Percentiles rank a stretch among this genome's conserved stretches.
Conservation (phyloP, 768 basidiomycete genomes). For the Pisolithus marmoratus region DNA sequence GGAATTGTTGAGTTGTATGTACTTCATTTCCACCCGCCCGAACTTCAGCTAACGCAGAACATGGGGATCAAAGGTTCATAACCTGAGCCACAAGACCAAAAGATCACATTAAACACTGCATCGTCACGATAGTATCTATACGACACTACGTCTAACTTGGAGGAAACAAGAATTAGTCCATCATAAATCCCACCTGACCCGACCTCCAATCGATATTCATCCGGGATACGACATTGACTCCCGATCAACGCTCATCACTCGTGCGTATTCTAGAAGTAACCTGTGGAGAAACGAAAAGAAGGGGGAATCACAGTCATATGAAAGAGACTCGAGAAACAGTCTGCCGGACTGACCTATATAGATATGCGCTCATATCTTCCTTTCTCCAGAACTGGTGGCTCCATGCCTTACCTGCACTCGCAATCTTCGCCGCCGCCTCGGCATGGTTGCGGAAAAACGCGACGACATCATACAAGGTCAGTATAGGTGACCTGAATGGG, state of each 20-base stretch:
- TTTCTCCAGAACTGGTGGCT: constrained; percentile 46
- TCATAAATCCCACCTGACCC: not conserved
- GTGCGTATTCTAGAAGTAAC: constrained; percentile 44
- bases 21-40: not conserved
- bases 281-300: constrained; percentile 17
- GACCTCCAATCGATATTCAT: not conserved
- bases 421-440: constrained; percentile 48
- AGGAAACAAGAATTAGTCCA: not conserved
- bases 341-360: constrained; percentile 36
- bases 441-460: constrained; percentile 68
- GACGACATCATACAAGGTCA: constrained; percentile 61
- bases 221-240: constrained; percentile 30
- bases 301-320: too few species aligned
- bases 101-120: too few species aligned
- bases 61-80: not conserved
- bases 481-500: constrained; percentile 56
- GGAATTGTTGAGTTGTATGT: too few species aligned
- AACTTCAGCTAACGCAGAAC: not conserved
- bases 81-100: not conserved
- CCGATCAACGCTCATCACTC: constrained; percentile 42
- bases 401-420: constrained; percentile 46
- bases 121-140: too few species aligned
- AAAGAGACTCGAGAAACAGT: too few species aligned
- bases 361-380: constrained; percentile 51
- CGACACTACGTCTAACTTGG: not conserved